Conservation (phyloP, 2,329 filamentous ascomycete genomes). For the Nothophaeocryptopus gaeumannii region DNA sequence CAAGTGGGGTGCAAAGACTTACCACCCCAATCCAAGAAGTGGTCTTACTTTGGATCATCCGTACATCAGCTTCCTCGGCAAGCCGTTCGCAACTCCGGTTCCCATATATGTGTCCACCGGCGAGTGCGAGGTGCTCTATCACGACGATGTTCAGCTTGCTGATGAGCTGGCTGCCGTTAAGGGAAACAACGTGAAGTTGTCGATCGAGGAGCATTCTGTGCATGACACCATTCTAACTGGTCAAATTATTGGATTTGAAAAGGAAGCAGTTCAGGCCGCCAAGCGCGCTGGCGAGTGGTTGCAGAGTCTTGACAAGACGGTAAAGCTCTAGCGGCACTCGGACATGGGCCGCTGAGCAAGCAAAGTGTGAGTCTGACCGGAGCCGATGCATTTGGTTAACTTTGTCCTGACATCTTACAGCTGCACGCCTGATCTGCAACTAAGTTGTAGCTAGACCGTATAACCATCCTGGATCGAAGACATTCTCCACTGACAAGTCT, state of each 20-base stretch:
- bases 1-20: conserved; percentile 44
- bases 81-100: conserved; percentile 40
- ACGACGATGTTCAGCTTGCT: conserved; percentile 40
- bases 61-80: conserved; percentile 40
- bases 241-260: conserved; percentile 42
- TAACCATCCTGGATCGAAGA: too few relatives aligned
- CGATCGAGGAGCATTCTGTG: conserved; percentile 41
- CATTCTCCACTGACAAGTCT: too few relatives aligned
- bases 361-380: too few relatives aligned
- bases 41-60: conserved; percentile 31
- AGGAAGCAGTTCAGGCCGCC: conserved; percentile 35
- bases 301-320: conserved; percentile 7
- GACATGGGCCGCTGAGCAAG: too few relatives aligned
- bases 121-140: conserved; percentile 42
- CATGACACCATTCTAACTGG: conserved; percentile 50
- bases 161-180: conserved; percentile 37
- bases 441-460: too few relatives aligned
- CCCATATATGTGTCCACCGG: conserved; percentile 46
- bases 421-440: too few relatives aligned
- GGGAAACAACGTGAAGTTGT: conserved; percentile 43
- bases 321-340: background rate
- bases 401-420: too few relatives aligned
- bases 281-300: conserved; percentile 40
- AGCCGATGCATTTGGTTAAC: too few relatives aligned
- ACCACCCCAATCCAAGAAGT: conserved; percentile 26